Base-by-base conservation (phyloP, 2,329 filamentous ascomycete genomes). In the Ciborinia camelliae region DNA sequence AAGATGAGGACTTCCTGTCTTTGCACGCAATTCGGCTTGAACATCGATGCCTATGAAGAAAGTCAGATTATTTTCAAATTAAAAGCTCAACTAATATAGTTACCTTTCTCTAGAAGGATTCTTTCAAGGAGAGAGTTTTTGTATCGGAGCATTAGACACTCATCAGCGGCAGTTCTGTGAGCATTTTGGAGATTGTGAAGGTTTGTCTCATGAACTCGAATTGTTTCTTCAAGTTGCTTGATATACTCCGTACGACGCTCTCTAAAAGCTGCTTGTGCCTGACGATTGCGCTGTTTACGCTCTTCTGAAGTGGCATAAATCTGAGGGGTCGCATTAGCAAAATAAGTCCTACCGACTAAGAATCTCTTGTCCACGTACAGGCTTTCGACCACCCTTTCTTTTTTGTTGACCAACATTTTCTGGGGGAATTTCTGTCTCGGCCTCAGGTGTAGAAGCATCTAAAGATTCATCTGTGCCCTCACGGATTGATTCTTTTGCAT, bases 251-350 rank as follows among this genome's bases (percentile, higher is more conserved):
- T 98, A 66, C 95, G 89, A 70, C 95, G 90, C 80, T 99, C 95
- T 72, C 95, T 89, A 75, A 99, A 99, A 65, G 95, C 95, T 63
- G 95, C 95, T 79, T 99, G 95, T 55, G 95, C 95, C 81, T 98
- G 95, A 72, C 95, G 84, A 76, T 99, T 99, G 70, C 95, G 87
- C 80, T 98, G 95, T 81, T 99, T 98, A 74, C 95, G 89, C 79
- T 99, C 95, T 78, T 99, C 95, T 14, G 95, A 98, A 43, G 95
- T 99, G 63, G 95, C 95, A 83, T 99, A 99, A 69, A 97, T 97
- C 94, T 97, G 28, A 70, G 66, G 15, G 63, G 61, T 54, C 43
- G 10, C 41, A 69, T 74, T 62, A 73, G 68, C 61, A 64, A 64
- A 63, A 51, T 30, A 35, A 45, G 37, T 61, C 53, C 64, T 28